Base-by-base conservation (phyloP, 2,329 filamentous ascomycete species). In the Neopestalotiopsis rosae region DNA sequence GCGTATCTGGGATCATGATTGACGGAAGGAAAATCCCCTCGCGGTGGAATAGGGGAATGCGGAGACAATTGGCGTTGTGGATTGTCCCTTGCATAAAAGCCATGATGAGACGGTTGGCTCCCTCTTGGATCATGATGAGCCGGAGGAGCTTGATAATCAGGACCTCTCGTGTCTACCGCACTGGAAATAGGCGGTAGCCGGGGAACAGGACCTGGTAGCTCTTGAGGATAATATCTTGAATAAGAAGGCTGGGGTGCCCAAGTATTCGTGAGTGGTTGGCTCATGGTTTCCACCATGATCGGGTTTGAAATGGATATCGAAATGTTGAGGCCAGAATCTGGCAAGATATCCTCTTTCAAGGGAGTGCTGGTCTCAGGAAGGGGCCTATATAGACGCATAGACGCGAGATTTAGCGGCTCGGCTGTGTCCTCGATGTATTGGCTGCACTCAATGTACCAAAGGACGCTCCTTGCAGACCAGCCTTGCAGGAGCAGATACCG, bases 61-160 rank as follows among this genome's bases (percentile, higher is more conserved):
- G 30, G 12, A 28, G 32, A 72, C 75, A 77, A 75, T 10, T 24
- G 45, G 30, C 42, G 68, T 70, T 38, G 17, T 59, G 52, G 45
- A 20, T 59, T 7, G 30, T 28, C 42, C n/a, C 17, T 38, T 7
- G 52, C 14, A 61, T 59, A 52, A 12, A 52, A 30, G 14, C 38
- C 40, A 9, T 34, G 66, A 14, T 68, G 17, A 17, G 30, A 20
- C 30, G 40, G 20, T 34, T 49, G 42, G 40, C 42, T 42, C 17
- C 57, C 24, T 34, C 57, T 59, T 28, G n/a, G 24, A 30, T 59
- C 28, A 59, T 59, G 24, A 30, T 30, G 20, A 45, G 34, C 49
- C 34, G 57, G 32, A 58, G 42, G 28, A 32, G 20, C 32, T 5
- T 7, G 24, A 52, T 32, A 38, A 63, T 5, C 52, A 7, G 64